Conservation (phyloP, 1,284 basidiomycete species). For the Erythrobasidium hasegawianum region DNA sequence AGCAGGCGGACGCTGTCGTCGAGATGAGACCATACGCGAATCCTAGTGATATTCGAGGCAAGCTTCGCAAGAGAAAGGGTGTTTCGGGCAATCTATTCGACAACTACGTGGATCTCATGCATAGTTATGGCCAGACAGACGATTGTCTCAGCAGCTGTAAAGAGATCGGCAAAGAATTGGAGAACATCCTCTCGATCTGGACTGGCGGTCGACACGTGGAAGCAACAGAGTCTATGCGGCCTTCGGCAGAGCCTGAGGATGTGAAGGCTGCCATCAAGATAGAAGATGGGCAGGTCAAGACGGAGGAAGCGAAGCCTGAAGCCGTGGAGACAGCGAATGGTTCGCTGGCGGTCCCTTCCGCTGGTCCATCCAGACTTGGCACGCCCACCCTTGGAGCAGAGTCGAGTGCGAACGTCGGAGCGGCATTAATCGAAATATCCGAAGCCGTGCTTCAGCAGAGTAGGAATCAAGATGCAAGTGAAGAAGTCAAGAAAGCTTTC, state of each 20-base stretch:
- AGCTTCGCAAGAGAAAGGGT: conserved; percentile 83
- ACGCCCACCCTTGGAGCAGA: conserved; percentile 49
- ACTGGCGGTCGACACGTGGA: conserved; percentile 50
- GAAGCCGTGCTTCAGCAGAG: conserved; percentile 48
- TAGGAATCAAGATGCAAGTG: conserved; percentile 38
- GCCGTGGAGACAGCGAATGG: background rate
- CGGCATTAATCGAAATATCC: conserved; percentile 50
- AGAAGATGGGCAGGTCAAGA: conserved; percentile 1
- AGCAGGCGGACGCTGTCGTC: conserved; percentile 78
- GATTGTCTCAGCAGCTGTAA: conserved; percentile 84
- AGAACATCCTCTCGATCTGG: conserved; percentile 75
- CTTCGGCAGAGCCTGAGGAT: conserved; percentile 31
- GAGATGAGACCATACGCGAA: conserved; percentile 73
- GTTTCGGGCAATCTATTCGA: conserved; percentile 87
- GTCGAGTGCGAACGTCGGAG: conserved; percentile 47
- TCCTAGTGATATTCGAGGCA: conserved; percentile 71
- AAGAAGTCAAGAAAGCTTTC: conserved; percentile 49
- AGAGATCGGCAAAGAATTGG: conserved; percentile 62
- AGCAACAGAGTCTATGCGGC: conserved; percentile 41
- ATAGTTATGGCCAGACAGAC: conserved; percentile 84
- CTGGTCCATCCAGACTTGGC: conserved; percentile 46
- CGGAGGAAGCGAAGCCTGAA: conserved; percentile 41
- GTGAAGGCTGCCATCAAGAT: conserved; percentile 27
- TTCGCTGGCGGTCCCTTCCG: conserved; percentile 4
- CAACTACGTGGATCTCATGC: conserved; percentile 80